Evolutionary conservation across 192 early-diverging fungal genomes (phyloP).

Genomic region (Podila epigama): DNA sequence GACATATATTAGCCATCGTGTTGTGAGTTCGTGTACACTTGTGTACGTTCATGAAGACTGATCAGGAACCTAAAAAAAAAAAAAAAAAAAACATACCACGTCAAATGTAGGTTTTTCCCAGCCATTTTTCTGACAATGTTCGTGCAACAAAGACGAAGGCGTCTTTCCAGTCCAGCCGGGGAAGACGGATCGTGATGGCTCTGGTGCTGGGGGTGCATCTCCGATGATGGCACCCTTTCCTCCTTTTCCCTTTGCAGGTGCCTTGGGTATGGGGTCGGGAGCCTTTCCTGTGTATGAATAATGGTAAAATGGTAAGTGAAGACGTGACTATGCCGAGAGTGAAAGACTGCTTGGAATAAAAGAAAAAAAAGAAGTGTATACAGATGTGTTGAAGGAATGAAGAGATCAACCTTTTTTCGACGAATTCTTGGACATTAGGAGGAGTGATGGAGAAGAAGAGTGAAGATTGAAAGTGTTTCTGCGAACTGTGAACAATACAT

Average conservation of each 20-base stretch:
- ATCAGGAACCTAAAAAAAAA: no score
- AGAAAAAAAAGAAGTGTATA: no score
- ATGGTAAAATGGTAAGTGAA: no score
- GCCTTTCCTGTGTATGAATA: background rate
- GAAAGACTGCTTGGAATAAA: no score
- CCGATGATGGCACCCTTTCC: constrained; percentile 5
- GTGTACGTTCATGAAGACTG: background rate
- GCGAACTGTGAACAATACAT: no score
- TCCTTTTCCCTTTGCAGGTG: constrained; percentile 3
- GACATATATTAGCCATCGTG: constrained; percentile 4
- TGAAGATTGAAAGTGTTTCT: no score
- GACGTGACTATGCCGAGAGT: no score
- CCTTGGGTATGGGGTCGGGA: background rate
- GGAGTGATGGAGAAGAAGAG: no score
- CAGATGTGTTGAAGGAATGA: no score
- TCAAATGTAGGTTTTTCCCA: constrained; percentile 80
- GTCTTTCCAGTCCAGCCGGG: constrained; percentile 90
- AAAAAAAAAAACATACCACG: no score
- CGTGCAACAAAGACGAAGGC: constrained; percentile 77
- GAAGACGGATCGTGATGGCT: constrained; percentile 57
- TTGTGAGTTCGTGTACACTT: constrained; percentile 8
- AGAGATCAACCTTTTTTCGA: no score
- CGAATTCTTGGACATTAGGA: no score
- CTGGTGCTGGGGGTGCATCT: constrained; percentile 16
- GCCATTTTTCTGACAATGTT: constrained; percentile 74